Evolutionary conservation across 306 rosid genomes (phyloP), one percentile per base, ranked within the genome.

Genomic region (Notholithocarpus densiflorus): DNA sequence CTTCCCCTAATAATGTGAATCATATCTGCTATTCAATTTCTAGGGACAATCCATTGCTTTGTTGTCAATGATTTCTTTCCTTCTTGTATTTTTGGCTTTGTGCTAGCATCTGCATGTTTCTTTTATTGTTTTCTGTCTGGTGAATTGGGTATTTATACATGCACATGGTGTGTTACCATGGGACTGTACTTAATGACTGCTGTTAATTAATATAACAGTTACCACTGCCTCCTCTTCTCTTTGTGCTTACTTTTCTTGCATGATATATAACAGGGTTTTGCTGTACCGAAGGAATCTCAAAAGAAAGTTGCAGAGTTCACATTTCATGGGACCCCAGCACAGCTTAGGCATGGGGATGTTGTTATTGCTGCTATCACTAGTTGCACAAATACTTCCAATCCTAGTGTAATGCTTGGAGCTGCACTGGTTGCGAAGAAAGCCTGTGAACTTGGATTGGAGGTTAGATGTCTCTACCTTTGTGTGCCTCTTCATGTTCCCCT

Each of bases 401-500:
- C 99, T n/a, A 93, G 98, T 61, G 99, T 95, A 51, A 95, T 95
- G 99, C 97, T 95, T 74, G 98, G 97, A 77, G 96, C 99, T 83
- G 99, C 97, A 82, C 88, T 95, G 86, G 99, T 93, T 87, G 99
- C 99, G 21, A 92, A 95, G 88, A 95, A 95, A 86, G 99, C 99
- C 59, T 92, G 96, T 82, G 96, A 93, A 61, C 87, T 91, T 61
- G 99, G 99, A 84, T 89, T 95, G 89, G 88, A 95, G 99, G 99
- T 95, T 77, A 32, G 89, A 77, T 62, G 40, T 78, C 80, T 82
- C 76, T 79, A 81, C 34, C 53, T 80, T 65, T 37, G 80, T 59
- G 66, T 77, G 68, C 29, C 57, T 77, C 21, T 68, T 56, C 68
- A 70, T 72, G 64, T 69, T 29, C 52, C 24, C 9, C 40, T 69